Conservation (phyloP, 176 grass and related monocot genomes). For the maize (Zea mays) region Zm-B73-REFERENCE-NAM-5.0 NC_050100.1:203593501-203594000, state of each 20-base stretch:
- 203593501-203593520: too few relatives aligned
- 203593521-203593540: too few relatives aligned
- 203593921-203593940: not conserved
- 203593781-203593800: not conserved
- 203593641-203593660: too few relatives aligned
- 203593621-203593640: too few relatives aligned
- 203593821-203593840: constrained; percentile 23
- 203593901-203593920: not conserved
- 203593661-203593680: not conserved
- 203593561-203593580: too few relatives aligned
- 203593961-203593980: constrained; percentile 29
- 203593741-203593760: not conserved
- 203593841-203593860: not conserved
- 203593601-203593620: too few relatives aligned
- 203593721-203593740: not conserved
- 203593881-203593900: not conserved
- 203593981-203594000: constrained; percentile 15
- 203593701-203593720: not conserved
- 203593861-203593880: not conserved
- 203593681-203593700: constrained; percentile 1
- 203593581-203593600: too few relatives aligned
- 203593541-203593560: too few relatives aligned
- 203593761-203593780: not conserved
- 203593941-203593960: not conserved
- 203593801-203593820: not conserved